Percentiles rank a stretch among this genome's conserved stretches.
Evolutionary conservation across 2,329 filamentous ascomycete genomes (phyloP).

Genomic region (Aspergillus japonicus): DNA sequence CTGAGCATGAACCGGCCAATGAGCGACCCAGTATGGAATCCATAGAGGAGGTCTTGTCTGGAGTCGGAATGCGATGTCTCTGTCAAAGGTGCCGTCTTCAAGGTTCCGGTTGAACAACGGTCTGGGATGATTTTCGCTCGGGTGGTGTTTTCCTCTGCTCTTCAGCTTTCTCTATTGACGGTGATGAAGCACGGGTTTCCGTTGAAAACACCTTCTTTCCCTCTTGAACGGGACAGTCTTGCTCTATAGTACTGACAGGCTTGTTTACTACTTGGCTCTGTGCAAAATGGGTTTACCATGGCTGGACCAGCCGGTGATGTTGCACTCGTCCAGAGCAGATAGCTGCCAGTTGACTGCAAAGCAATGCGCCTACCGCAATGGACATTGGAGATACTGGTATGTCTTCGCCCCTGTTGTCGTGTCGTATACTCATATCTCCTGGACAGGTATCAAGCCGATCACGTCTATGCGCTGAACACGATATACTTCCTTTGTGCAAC

Average conservation of each 20-base stretch:
- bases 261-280: background rate
- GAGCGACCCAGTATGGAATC: background rate
- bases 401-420: background rate
- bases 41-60: no score
- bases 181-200: no score
- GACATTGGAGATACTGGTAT: constrained; percentile 35
- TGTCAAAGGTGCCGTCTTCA: background rate
- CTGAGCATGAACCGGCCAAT: constrained; percentile 23
- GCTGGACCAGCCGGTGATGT: constrained; percentile 33
- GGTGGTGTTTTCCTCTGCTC: no score
- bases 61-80: background rate
- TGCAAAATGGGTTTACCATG: constrained; percentile 25
- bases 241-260: no score
- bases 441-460: constrained; percentile 55
- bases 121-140: no score
- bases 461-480: constrained; percentile 53
- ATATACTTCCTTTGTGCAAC: constrained; percentile 53
- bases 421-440: background rate
- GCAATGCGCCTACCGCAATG: constrained; percentile 30
- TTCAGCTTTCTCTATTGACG: no score
- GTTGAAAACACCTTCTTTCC: no score
- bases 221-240: no score
- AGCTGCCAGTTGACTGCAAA: constrained; percentile 29
- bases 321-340: constrained; percentile 31
- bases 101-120: background rate